A percentile compares a stretch with the other conserved stretches of the same genome.
phyloP scores from a whole-genome alignment of 2,329 filamentous ascomycete genomes.

The Bipolaris oryzae region DNA sequence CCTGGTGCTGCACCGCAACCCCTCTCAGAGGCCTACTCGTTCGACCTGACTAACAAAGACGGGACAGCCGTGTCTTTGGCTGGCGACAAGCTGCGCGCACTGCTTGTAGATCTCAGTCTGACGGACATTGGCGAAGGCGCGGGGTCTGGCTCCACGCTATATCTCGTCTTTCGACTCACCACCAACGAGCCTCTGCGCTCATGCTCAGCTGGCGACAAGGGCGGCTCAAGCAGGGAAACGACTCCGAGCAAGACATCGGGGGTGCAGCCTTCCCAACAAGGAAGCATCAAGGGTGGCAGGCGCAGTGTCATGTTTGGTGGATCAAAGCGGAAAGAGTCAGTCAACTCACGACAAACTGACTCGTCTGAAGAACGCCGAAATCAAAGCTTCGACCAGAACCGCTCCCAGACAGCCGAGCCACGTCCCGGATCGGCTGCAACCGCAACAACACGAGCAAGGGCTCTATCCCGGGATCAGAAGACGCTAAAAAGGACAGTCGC shows the following conservation, averaged over 20 bases:
- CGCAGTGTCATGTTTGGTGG: slow-evolving; percentile 69
- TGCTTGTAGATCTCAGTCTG: slow-evolving; percentile 85
- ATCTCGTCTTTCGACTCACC: slow-evolving; percentile 81
- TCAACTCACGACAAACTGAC: slow-evolving; percentile 27
- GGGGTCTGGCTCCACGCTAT: slow-evolving; percentile 74
- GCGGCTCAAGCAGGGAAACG: slow-evolving; percentile 33
- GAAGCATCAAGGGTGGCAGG: slow-evolving; percentile 51
- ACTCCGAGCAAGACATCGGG: slow-evolving; percentile 28
- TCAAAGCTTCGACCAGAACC: slow-evolving; percentile 33
- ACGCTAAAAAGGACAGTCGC: slow-evolving; percentile 72
- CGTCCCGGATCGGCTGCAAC: slow-evolving; percentile 39
- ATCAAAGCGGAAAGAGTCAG: slow-evolving; percentile 58
- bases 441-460: slow-evolving; percentile 34
- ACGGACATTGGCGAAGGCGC: slow-evolving; percentile 71
- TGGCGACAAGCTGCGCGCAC: slow-evolving; percentile 74
- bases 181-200: slow-evolving; percentile 58
- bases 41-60: slow-evolving; percentile 78
- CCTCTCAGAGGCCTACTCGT: slow-evolving; percentile 81
- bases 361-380: slow-evolving; percentile 27
- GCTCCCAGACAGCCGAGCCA: slow-evolving; percentile 30
- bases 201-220: slow-evolving; percentile 39
- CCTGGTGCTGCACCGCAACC: slow-evolving; percentile 67
- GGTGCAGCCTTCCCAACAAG: slow-evolving; percentile 40
- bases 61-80: slow-evolving; percentile 69
- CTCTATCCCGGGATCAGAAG: slow-evolving; percentile 52